phyloP scores from a whole-genome alignment of 768 basidiomycete species.

The Suillus lakei region DNA sequence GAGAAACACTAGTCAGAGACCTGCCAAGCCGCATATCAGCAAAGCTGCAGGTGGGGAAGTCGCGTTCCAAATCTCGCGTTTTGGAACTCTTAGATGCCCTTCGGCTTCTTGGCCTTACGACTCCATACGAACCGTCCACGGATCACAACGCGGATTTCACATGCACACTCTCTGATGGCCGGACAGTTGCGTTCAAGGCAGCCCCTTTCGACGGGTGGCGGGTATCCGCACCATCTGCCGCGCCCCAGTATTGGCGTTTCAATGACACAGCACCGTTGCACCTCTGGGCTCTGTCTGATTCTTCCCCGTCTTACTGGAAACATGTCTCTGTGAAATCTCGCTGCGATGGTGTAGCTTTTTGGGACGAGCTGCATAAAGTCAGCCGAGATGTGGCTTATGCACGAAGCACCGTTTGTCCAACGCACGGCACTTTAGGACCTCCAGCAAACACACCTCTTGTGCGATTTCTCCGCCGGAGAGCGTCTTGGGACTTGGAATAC shows the following conservation, averaged over 20 bases:
- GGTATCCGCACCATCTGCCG: constrained; percentile 45
- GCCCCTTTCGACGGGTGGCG: constrained; percentile 49
- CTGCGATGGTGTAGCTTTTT: constrained; percentile 52
- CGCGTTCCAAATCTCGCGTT: constrained; percentile 62
- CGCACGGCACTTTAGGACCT: constrained; percentile 24
- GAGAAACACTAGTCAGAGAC: constrained; percentile 53
- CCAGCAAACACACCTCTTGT: constrained; percentile 38
- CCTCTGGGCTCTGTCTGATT: constrained; percentile 60
- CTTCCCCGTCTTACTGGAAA: constrained; percentile 59
- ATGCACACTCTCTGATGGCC: constrained; percentile 46
- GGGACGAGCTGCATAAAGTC: constrained; percentile 58
- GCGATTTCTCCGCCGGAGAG: constrained; percentile 58
- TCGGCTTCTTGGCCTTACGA: constrained; percentile 57
- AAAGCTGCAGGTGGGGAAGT: constrained; percentile 60
- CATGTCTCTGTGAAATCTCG: constrained; percentile 45
- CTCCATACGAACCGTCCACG: constrained; percentile 56
- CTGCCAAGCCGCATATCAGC: constrained; percentile 55
- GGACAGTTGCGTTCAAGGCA: constrained; percentile 53
- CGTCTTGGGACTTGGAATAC: constrained; percentile 67
- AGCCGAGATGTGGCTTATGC: constrained; percentile 44
- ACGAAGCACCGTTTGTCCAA: constrained; percentile 23
- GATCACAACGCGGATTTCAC: constrained; percentile 48
- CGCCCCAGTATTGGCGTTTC: constrained; percentile 71
- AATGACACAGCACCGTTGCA: constrained; percentile 57
- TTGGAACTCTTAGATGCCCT: constrained; percentile 67